These are phyloP conservation scores for Tagetes erecta DNA, from an alignment of 129 eudicot species.

Conservation along the genomic window DNA sequence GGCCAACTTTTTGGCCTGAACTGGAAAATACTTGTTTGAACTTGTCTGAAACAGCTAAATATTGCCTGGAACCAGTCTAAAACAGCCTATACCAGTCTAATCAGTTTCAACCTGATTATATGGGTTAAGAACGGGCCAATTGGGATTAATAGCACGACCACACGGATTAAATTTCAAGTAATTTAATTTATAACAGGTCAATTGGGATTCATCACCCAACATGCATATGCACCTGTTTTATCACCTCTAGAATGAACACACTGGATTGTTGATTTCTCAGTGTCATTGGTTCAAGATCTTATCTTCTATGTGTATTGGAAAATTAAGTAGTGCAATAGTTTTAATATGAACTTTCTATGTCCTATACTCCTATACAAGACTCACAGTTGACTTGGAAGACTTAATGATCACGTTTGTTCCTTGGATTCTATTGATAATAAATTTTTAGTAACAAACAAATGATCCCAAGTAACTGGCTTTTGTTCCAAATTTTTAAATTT, in stretches of 20 bases:
- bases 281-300: background rate
- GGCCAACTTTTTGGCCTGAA: no score
- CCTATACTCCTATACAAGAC: background rate
- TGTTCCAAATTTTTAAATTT: constrained; percentile 4
- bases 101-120: background rate
- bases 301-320: background rate
- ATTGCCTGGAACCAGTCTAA: no score
- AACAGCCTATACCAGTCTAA: no score
- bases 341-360: background rate
- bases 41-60: no score
- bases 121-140: background rate
- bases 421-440: background rate
- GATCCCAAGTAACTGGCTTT: background rate
- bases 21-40: no score
- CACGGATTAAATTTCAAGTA: background rate
- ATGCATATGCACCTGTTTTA: background rate
- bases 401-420: background rate
- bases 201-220: background rate
- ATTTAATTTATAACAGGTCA: background rate
- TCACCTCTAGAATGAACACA: background rate
- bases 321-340: background rate
- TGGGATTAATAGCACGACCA: background rate
- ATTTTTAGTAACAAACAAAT: constrained; percentile 1
- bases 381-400: constrained; percentile 15
- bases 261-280: background rate